Conservation (phyloP, 1,139 yeast species). For the Candida labiduridarum region DNA sequence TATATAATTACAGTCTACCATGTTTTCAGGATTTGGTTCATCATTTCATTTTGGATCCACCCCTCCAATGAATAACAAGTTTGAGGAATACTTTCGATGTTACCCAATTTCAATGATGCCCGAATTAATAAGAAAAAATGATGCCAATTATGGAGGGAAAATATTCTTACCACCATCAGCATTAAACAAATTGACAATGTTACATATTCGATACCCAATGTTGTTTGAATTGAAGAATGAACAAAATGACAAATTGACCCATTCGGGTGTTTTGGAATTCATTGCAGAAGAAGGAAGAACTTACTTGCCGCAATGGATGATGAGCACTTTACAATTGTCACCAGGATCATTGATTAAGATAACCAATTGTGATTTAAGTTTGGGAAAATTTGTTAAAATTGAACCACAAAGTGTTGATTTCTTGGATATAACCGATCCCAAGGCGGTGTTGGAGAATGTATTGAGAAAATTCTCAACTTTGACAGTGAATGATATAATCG, state of each 20-base stretch:
- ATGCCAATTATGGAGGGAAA: slow-evolving; percentile 95
- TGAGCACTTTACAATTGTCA: slow-evolving; percentile 68
- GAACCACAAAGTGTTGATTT: slow-evolving; percentile 96
- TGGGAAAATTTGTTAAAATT: slow-evolving; percentile 86
- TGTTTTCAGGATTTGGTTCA: slow-evolving; percentile 52
- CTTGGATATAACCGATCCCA: slow-evolving; percentile 91
- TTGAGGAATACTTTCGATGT: slow-evolving; percentile 86
- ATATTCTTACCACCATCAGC: slow-evolving; percentile 94
- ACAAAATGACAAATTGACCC: slow-evolving; percentile 60
- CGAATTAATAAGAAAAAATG: slow-evolving; percentile 72
- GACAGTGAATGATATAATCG: slow-evolving; percentile 83
- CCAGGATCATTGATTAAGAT: slow-evolving; percentile 84
- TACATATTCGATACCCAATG: slow-evolving; percentile 94
- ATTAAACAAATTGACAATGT: slow-evolving; percentile 80
- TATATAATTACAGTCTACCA: slow-evolving; percentile 13
- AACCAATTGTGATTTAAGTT: slow-evolving; percentile 75
- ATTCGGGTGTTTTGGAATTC: slow-evolving; percentile 94
- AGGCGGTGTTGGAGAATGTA: slow-evolving; percentile 93
- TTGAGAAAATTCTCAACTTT: slow-evolving; percentile 87
- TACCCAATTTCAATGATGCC: slow-evolving; percentile 94
- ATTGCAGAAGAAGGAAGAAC: slow-evolving; percentile 97
- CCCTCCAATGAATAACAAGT: slow-evolving; percentile 29
- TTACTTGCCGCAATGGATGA: slow-evolving; percentile 97
- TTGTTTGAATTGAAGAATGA: slow-evolving; percentile 78
- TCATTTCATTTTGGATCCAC: slow-evolving; percentile 36